Conservation (phyloP, 106 monocot species). For the Dendrobium huoshanense region DNA sequence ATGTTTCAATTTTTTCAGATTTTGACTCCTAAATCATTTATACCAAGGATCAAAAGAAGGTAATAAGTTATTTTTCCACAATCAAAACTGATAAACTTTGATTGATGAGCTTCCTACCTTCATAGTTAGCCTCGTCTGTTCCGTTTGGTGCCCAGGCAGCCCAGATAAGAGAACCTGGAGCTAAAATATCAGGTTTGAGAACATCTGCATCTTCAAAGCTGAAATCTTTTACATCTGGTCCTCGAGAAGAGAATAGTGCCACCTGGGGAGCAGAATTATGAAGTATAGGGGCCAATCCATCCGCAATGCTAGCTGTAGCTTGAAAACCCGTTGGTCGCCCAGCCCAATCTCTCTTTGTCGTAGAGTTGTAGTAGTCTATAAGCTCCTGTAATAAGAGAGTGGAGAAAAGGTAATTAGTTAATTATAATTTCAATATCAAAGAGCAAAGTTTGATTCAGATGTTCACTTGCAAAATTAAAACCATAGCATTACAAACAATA, state of each 20-base stretch:
- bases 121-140: slow-evolving; percentile 86
- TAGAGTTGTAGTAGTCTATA: slow-evolving; percentile 77
- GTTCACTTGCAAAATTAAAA: background rate
- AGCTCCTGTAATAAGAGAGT: slow-evolving; percentile 43
- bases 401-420: background rate
- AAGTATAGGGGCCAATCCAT: slow-evolving; percentile 80
- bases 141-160: slow-evolving; percentile 99
- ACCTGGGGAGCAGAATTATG: slow-evolving; percentile 93
- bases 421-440: background rate
- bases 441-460: background rate
- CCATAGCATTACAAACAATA: background rate
- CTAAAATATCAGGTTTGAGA: slow-evolving; percentile 92
- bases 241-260: slow-evolving; percentile 88
- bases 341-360: slow-evolving; percentile 90
- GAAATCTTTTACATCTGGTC: slow-evolving; percentile 96
- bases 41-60: background rate
- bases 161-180: slow-evolving; percentile 97
- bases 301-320: slow-evolving; percentile 66
- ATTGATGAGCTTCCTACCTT: slow-evolving; percentile 32
- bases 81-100: background rate
- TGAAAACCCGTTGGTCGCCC: slow-evolving; percentile 52
- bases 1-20: background rate
- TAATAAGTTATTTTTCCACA: background rate
- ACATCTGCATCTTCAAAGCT: slow-evolving; percentile 98
- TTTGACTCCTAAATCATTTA: background rate